Percentiles rank a stretch among this genome's conserved stretches.
These are phyloP conservation scores for Candida multigemmis DNA, from an alignment of 805 yeast genomes.

Conservation along the genomic window DNA sequence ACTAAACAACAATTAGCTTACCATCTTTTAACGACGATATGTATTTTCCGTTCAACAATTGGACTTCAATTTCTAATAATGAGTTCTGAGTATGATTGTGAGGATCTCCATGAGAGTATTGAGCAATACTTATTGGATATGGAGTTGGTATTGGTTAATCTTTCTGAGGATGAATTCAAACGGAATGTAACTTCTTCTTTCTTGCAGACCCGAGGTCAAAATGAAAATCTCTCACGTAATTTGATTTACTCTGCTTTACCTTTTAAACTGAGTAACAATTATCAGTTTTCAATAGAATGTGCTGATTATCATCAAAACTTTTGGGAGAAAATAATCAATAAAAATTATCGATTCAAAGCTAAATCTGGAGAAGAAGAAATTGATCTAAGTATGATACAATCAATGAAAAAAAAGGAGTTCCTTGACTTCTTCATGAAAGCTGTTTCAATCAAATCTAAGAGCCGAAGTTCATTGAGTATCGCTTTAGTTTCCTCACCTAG, in stretches of 20 bases:
- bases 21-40: conserved; percentile 46
- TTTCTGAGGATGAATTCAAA: conserved; percentile 27
- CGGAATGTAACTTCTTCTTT: conserved; percentile 26
- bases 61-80: conserved; percentile 54
- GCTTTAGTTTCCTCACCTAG: no score
- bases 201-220: conserved; percentile 9
- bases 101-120: conserved; percentile 32
- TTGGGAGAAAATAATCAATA: conserved; percentile 42
- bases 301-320: conserved; percentile 30
- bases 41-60: conserved; percentile 39
- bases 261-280: conserved; percentile 15
- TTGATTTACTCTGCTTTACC: conserved; percentile 16
- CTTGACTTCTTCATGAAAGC: conserved; percentile 4
- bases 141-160: conserved; percentile 18
- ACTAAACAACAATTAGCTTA: conserved; percentile 55
- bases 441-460: conserved; percentile 8
- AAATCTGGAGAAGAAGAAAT: conserved; percentile 19
- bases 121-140: conserved; percentile 38
- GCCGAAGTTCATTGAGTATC: conserved; percentile 6
- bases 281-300: conserved; percentile 6
- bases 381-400: conserved; percentile 19
- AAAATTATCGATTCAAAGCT: conserved; percentile 31
- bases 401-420: conserved; percentile 15
- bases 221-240: conserved; percentile 9
- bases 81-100: conserved; percentile 39